These are phyloP conservation scores for Penicillium sclerotigenum DNA, from an alignment of 2,329 filamentous ascomycete genomes.

Conservation along the genomic window DNA sequence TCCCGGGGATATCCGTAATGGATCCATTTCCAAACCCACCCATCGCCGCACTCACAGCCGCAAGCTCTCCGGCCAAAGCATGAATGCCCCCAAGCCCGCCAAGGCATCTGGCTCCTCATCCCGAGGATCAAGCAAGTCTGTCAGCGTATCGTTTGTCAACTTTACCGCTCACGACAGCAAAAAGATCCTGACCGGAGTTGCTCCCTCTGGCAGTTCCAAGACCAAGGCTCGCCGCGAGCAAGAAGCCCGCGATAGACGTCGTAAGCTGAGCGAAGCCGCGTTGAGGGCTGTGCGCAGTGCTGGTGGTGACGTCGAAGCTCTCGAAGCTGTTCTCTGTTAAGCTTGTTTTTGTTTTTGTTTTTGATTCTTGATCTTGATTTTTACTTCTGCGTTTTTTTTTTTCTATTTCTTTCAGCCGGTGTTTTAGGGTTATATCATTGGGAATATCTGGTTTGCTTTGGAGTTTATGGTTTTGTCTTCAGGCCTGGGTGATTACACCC, in stretches of 20 bases:
- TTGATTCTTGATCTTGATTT: neutral
- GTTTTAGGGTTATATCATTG: constrained; percentile 24
- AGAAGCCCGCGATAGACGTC: constrained; percentile 74
- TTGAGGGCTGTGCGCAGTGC: constrained; percentile 45
- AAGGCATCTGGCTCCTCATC: constrained; percentile 34
- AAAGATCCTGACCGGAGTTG: constrained; percentile 82
- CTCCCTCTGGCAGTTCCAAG: constrained; percentile 85
- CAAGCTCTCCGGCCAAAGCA: constrained; percentile 40
- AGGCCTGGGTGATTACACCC: constrained; percentile 7
- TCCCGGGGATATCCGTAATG: constrained; percentile 30
- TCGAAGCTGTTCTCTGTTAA: constrained; percentile 42
- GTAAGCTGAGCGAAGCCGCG: constrained; percentile 43
- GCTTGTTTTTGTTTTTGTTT: neutral
- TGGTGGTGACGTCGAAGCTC: constrained; percentile 46
- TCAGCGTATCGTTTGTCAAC: constrained; percentile 72
- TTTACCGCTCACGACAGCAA: constrained; percentile 77
- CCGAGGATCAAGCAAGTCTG: constrained; percentile 39
- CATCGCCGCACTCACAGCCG: constrained; percentile 40
- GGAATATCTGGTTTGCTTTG: constrained; percentile 24
- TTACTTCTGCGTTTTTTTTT: constrained; percentile 16
- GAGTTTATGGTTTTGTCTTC: constrained; percentile 20
- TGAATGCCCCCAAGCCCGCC: constrained; percentile 30
- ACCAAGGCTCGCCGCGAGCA: constrained; percentile 90
- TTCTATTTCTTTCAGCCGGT: constrained; percentile 21
- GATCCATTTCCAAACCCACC: constrained; percentile 21